phyloP scores from a whole-genome alignment of 2,329 filamentous ascomycete genomes.

The Myriosclerotinia scirpicola region DNA sequence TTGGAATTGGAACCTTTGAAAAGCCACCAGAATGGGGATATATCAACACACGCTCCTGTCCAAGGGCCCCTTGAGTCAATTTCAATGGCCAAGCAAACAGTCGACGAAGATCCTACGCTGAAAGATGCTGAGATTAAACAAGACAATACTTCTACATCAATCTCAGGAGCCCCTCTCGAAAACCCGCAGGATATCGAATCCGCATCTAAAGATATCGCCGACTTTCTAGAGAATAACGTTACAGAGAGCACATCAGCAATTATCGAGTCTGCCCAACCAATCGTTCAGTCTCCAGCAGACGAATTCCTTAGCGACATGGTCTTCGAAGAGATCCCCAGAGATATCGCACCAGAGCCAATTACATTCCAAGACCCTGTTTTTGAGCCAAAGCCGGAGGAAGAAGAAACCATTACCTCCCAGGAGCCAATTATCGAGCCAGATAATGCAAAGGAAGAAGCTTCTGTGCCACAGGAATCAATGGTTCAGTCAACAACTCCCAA shows the following conservation, averaged over 20 bases:
- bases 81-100: neutral
- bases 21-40: slow-evolving; percentile 18
- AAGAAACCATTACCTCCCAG: neutral
- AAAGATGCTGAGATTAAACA: neutral
- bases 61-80: neutral
- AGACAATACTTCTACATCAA: neutral
- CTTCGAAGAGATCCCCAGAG: neutral
- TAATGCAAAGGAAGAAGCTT: neutral
- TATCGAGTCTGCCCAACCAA: neutral
- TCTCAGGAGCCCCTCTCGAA: neutral
- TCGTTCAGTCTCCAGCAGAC: slow-evolving; percentile 1
- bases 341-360: neutral
- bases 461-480: neutral
- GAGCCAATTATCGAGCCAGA: slow-evolving; percentile 5
- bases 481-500: neutral
- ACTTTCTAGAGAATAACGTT: slow-evolving; percentile 1
- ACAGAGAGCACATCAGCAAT: neutral
- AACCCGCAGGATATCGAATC: neutral
- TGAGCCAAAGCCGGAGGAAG: neutral
- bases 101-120: neutral
- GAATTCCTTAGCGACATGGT: slow-evolving; percentile 1
- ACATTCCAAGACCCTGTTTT: neutral
- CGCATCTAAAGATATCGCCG: slow-evolving; percentile 1
- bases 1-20: neutral
- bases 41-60: neutral